Base-by-base conservation (phyloP, 805 yeast species). In the Myxozyma vanderwaltii region DNA sequence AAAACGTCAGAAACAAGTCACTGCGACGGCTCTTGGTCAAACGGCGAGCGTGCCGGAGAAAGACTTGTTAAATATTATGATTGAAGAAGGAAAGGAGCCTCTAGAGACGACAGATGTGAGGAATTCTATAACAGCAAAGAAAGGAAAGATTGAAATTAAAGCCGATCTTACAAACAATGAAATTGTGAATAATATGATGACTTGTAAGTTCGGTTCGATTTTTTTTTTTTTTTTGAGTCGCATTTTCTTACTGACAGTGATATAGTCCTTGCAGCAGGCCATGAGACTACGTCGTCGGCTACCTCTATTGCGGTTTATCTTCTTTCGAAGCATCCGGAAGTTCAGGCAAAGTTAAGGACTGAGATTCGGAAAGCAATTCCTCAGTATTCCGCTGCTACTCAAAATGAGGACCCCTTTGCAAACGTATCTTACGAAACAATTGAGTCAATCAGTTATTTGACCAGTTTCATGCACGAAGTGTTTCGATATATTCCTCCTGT, bases 211-310 rank as follows among this genome's bases (percentile, higher is more conserved):
- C 43, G 35, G 8, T 5, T 38, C 33, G 7, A 6, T 7, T 19
- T 17, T 19, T n/a, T n/a, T 4, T 31, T 27, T 33, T 6, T 2
- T 13, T 12, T 31, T 26, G 24, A n/a, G n/a, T n/a, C n/a, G 19
- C 26, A 45, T 23, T n/a, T n/a, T n/a, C n/a, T 15, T 27, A 21
- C 27, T 15, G 39, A 43, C 29, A n/a, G n/a, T 24, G 23, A 10
- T 26, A 15, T 17, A 58, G 58, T 61, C 31, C 54, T 61, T n/a
- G 63, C 62, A 13, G 65, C 65, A 12, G 65, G 65, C 23, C 65
- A 61, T 31, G 65, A 61, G 29, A 61, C 65, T 3, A 58, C 63
- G 19, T 58, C 63, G 17, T 33, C 39, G n/a, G 62, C 63, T 2
- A 27, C 55, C 12, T 17, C 53, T 12, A 40, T 54, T 19, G 59